phyloP scores from a whole-genome alignment of 148 eudicot genomes.

The Limonium bicolor region DNA sequence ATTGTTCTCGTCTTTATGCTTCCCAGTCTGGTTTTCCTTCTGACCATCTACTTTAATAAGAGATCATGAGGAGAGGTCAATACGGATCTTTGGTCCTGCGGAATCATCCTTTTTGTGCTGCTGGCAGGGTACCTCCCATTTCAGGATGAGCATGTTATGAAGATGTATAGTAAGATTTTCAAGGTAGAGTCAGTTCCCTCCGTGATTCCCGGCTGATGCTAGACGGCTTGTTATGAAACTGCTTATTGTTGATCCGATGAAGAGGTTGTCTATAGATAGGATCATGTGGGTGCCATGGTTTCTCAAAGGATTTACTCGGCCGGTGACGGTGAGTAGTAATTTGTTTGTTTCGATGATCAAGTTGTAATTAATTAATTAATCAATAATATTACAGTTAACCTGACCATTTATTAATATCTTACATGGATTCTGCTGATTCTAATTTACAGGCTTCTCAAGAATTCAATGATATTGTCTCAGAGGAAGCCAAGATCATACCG shows the following conservation, averaged over 20 bases:
- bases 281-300: constrained; percentile 17
- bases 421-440: too few species aligned
- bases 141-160: constrained; percentile 13
- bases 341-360: too few species aligned
- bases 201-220: constrained; percentile 6
- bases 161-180: constrained; percentile 6
- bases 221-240: constrained; percentile 2
- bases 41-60: too few species aligned
- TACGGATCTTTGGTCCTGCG: constrained; percentile 14
- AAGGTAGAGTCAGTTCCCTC: constrained; percentile 4
- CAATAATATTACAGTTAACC: too few species aligned
- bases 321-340: too few species aligned
- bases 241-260: neutral
- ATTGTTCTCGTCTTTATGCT: too few species aligned
- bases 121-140: constrained; percentile 15
- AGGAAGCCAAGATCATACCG: neutral
- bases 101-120: constrained; percentile 11
- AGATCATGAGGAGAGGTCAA: too few species aligned
- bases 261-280: constrained; percentile 6
- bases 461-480: neutral
- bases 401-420: too few species aligned
- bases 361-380: too few species aligned
- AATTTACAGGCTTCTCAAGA: too few species aligned
- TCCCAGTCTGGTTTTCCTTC: too few species aligned
- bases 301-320: constrained; percentile 4